Evolutionary conservation across 208 protist genomes (phyloP).

Genomic region (Crithidia mellificae): DNA sequence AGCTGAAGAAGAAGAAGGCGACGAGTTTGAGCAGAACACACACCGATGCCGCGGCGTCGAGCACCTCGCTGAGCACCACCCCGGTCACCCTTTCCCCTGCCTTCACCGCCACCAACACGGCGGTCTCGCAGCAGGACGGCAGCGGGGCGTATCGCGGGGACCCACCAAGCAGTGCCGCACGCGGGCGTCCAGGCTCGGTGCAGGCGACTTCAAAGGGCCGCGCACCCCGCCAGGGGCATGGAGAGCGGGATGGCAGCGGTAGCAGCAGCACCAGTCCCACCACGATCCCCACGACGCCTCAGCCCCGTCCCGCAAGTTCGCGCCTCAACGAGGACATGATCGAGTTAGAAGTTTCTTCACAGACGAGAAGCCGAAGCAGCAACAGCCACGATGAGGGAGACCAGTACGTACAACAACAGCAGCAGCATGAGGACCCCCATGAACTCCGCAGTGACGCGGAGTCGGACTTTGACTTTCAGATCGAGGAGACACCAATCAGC

Average conservation of each 20-base stretch:
- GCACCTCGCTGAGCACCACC: not conserved
- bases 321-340: not conserved
- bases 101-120: constrained; percentile 4
- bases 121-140: constrained; percentile 1
- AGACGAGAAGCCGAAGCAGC: constrained; percentile 10
- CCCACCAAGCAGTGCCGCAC: too few relatives aligned
- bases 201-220: not conserved
- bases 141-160: not conserved
- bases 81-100: not conserved
- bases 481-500: constrained; percentile 10
- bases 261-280: not conserved
- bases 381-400: too few relatives aligned
- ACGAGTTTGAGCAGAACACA: not conserved
- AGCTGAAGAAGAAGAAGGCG: not conserved
- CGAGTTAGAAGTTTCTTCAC: not conserved
- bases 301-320: not conserved
- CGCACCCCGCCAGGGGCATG: not conserved
- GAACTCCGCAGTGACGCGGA: not conserved
- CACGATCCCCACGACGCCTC: not conserved
- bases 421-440: too few relatives aligned
- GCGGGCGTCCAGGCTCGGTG: not conserved
- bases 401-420: too few relatives aligned
- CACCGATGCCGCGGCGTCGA: not conserved
- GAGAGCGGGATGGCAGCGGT: not conserved
- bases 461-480: constrained; percentile 10